A percentile compares a stretch with the other conserved stretches of the same genome.
These are phyloP conservation scores for Apiospora malaysiana DNA, from an alignment of 2,329 filamentous ascomycete genomes.

Conservation along the genomic window DNA sequence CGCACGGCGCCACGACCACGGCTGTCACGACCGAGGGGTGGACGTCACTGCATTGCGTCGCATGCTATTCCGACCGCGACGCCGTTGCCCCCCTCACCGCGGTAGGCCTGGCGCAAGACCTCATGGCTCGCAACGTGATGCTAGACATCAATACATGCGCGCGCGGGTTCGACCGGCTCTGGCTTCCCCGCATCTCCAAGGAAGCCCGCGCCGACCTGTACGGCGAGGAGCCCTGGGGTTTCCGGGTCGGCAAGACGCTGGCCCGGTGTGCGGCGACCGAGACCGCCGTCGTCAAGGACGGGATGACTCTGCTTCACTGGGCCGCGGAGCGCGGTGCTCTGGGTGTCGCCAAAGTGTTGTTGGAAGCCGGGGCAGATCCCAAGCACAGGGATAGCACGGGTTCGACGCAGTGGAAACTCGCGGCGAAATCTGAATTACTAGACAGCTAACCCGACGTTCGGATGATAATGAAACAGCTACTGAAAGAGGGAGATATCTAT, in stretches of 20 bases:
- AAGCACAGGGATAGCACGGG: not conserved
- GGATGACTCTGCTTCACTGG: slow-evolving; percentile 21
- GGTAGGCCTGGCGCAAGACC: not conserved
- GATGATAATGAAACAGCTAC: too few relatives aligned
- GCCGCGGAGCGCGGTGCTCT: slow-evolving; percentile 19
- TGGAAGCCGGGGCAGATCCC: slow-evolving; percentile 6
- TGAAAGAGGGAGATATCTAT: too few relatives aligned
- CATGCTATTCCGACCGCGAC: not conserved
- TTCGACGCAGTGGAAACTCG: not conserved
- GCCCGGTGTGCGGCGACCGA: not conserved
- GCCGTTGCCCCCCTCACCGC: too few relatives aligned
- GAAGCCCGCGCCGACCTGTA: not conserved
- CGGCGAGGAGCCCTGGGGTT: slow-evolving; percentile 17
- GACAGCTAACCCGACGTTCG: too few relatives aligned
- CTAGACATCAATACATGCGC: not conserved
- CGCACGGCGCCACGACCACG: slow-evolving; percentile 30
- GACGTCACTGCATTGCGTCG: slow-evolving; percentile 34
- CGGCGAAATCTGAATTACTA: too few relatives aligned
- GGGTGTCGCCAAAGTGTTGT: slow-evolving; percentile 6
- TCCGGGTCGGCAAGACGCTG: slow-evolving; percentile 16
- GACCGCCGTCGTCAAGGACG: not conserved
- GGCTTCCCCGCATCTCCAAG: not conserved
- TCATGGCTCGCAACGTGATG: not conserved
- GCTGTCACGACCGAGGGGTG: slow-evolving; percentile 33
- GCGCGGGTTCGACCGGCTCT: not conserved